These are phyloP conservation scores for Senecio squalidus DNA, from an alignment of 140 eudicot species.

Conservation along the genomic window DNA sequence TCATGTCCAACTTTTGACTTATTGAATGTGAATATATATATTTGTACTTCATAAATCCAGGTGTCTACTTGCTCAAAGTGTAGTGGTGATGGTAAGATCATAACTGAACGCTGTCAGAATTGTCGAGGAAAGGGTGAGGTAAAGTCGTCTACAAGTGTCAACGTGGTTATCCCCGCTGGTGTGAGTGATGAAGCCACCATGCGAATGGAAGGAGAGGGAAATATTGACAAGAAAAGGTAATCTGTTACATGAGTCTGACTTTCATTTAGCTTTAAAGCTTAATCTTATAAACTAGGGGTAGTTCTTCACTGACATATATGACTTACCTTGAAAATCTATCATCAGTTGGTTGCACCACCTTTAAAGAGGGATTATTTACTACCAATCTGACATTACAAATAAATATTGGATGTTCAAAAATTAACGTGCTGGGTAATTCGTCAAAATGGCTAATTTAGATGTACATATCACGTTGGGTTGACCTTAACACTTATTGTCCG, in stretches of 20 bases:
- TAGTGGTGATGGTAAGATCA: slow-evolving; percentile 69
- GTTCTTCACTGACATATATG: neutral
- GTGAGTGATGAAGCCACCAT: slow-evolving; percentile 68
- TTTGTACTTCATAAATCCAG: slow-evolving; percentile 28
- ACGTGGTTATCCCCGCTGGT: slow-evolving; percentile 74
- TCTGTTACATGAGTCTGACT: neutral
- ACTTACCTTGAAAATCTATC: neutral
- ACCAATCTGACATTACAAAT: neutral
- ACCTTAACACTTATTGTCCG: too few species aligned
- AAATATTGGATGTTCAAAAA: neutral
- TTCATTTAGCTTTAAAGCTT: neutral
- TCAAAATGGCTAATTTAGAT: too few species aligned
- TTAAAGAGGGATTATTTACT: neutral
- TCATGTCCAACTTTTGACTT: slow-evolving; percentile 18
- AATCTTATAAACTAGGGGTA: neutral
- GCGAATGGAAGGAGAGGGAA: slow-evolving; percentile 79
- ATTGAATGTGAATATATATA: neutral
- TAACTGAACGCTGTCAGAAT: slow-evolving; percentile 50
- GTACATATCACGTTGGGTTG: too few species aligned
- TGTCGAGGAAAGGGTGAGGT: slow-evolving; percentile 68
- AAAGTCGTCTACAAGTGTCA: slow-evolving; percentile 38
- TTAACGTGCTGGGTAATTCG: neutral
- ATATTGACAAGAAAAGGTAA: slow-evolving; percentile 52
- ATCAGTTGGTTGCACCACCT: neutral
- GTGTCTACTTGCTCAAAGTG: slow-evolving; percentile 74